phyloP scores from a whole-genome alignment of 2,329 filamentous ascomycete species.

The Cladophialophora carrionii region DNA sequence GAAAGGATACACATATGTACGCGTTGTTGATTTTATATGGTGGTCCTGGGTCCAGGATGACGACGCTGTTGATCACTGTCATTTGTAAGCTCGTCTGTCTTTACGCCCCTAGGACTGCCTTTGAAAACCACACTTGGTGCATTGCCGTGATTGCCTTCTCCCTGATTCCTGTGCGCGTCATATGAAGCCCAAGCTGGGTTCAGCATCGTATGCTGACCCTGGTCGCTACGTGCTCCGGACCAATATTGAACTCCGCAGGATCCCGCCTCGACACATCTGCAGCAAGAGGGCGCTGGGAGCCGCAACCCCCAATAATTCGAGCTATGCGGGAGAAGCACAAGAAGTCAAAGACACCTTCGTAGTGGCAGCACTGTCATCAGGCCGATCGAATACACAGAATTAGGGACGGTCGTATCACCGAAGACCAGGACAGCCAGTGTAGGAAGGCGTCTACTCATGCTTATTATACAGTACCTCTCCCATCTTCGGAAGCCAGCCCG shows the following conservation, averaged over 20 bases:
- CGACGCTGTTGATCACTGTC: neutral
- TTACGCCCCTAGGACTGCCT: neutral
- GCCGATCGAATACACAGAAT: too few relatives aligned
- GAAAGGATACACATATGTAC: neutral
- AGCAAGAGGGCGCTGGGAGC: neutral
- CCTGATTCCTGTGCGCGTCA: neutral
- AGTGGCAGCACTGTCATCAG: too few relatives aligned
- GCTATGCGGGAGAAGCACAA: neutral
- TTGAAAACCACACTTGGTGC: neutral
- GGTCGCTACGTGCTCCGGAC: neutral
- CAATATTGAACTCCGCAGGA: neutral
- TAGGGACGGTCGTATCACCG: too few relatives aligned
- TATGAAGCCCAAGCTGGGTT: neutral
- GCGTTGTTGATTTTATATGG: neutral
- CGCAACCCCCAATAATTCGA: neutral
- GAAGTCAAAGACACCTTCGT: too few relatives aligned
- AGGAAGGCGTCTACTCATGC: too few relatives aligned
- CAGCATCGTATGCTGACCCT: neutral
- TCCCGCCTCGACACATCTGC: neutral
- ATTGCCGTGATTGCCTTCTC: neutral
- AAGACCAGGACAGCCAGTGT: too few relatives aligned
- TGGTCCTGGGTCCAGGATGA: neutral
- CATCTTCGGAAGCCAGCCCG: too few relatives aligned
- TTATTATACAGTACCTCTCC: too few relatives aligned
- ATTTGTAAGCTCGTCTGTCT: neutral